These are phyloP conservation scores for Salix suchowensis DNA, from an alignment of 345 rosid species.

Conservation along the genomic window DNA sequence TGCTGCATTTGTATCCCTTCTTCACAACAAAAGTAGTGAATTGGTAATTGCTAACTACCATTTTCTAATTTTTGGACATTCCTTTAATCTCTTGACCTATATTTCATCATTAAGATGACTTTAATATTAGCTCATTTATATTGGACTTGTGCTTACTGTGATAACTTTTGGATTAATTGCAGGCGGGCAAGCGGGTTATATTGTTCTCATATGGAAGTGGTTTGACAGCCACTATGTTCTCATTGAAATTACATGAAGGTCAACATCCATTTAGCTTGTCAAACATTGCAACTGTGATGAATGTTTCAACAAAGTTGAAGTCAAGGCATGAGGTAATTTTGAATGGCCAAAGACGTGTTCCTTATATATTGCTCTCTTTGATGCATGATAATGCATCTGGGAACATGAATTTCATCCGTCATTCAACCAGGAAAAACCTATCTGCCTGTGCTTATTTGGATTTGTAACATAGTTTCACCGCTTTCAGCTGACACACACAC, in stretches of 20 bases:
- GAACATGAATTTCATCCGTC: neutral
- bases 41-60: constrained; percentile 50
- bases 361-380: neutral
- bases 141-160: neutral
- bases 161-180: constrained; percentile 12
- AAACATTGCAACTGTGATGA: constrained; percentile 71
- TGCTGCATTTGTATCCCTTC: constrained; percentile 89
- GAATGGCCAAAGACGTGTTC: neutral
- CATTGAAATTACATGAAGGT: constrained; percentile 59
- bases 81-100: neutral
- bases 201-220: constrained; percentile 99
- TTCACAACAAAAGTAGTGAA: constrained; percentile 65
- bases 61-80: neutral
- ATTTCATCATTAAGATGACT: neutral
- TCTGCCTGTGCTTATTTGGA: neutral
- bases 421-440: neutral
- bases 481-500: neutral
- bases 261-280: constrained; percentile 72
- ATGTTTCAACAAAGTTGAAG: constrained; percentile 64
- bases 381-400: neutral
- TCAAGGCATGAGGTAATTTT: constrained; percentile 83
- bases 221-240: constrained; percentile 86
- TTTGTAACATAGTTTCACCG: neutral
- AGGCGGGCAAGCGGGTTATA: constrained; percentile 76
- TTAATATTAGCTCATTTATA: neutral